phyloP scores from a whole-genome alignment of 2,329 filamentous ascomycete genomes.

The Xylariaceae sp. region DNA sequence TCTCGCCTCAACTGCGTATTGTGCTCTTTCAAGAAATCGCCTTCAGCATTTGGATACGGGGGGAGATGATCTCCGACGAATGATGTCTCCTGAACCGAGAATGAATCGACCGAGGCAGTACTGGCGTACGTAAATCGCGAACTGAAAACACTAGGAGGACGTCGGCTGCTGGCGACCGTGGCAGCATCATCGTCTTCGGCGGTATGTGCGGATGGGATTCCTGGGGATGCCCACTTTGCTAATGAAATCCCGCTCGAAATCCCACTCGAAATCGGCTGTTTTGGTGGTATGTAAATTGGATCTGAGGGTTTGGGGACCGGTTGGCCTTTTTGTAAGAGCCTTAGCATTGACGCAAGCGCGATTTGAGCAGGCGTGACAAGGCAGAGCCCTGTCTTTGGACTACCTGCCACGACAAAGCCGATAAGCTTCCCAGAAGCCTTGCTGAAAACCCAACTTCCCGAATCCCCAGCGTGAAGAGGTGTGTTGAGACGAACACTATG shows the following conservation, averaged over 20 bases:
- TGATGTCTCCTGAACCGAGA: not conserved
- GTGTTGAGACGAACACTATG: constrained; percentile 3
- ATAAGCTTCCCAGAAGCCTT: not conserved
- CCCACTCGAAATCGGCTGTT: too few relatives aligned
- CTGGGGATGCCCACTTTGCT: too few relatives aligned
- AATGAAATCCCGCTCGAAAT: too few relatives aligned
- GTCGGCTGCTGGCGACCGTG: constrained; percentile 5
- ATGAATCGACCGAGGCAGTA: constrained; percentile 2
- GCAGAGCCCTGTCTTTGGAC: constrained; percentile 6
- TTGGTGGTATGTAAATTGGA: too few relatives aligned
- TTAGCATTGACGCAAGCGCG: not conserved
- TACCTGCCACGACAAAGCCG: constrained; percentile 11
- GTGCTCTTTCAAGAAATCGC: constrained; percentile 3
- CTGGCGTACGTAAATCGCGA: constrained; percentile 3
- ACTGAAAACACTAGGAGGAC: constrained; percentile 9
- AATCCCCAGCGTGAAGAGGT: constrained; percentile 6
- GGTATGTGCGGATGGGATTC: not conserved
- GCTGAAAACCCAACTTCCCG: constrained; percentile 10
- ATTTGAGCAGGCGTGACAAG: constrained; percentile 4
- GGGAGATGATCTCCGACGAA: not conserved
- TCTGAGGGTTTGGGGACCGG: too few relatives aligned
- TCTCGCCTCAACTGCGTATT: constrained; percentile 1
- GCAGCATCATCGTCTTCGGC: constrained; percentile 2
- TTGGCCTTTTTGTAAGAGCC: not conserved
- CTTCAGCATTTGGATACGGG: not conserved